Percentiles rank a stretch among this genome's conserved stretches.
phyloP scores from a whole-genome alignment of 2,329 filamentous ascomycete genomes.

The Camptophora hylomeconis region DNA sequence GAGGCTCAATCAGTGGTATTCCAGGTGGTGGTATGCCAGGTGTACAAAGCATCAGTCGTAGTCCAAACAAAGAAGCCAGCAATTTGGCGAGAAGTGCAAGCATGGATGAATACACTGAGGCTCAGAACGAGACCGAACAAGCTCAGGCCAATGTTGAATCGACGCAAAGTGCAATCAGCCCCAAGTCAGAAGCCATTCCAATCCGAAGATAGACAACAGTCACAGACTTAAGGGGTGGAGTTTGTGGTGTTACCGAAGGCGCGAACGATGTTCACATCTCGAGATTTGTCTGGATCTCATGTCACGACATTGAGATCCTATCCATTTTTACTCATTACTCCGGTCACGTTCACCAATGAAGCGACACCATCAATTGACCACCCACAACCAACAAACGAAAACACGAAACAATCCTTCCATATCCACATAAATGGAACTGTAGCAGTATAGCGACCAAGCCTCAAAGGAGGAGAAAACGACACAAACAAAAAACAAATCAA shows the following conservation, averaged over 20 bases:
- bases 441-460: no score
- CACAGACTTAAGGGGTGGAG: no score
- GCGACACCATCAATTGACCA: no score
- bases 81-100: conserved; percentile 75
- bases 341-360: no score
- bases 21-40: conserved; percentile 12
- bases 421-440: no score
- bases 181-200: conserved; percentile 42
- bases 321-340: no score
- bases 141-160: conserved; percentile 20
- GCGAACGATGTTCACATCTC: no score
- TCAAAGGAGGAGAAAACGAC: no score
- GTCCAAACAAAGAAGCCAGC: conserved; percentile 82
- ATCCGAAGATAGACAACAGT: conserved; percentile 54
- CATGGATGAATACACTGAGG: conserved; percentile 41
- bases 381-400: background rate
- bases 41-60: conserved; percentile 40
- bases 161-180: conserved; percentile 27
- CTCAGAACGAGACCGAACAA: conserved; percentile 30
- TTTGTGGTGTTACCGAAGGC: no score
- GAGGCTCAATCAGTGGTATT: conserved; percentile 33
- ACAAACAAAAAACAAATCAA: no score
- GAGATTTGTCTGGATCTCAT: no score
- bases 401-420: conserved; percentile 3
- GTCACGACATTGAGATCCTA: no score